Conservation (phyloP, 1,284 basidiomycete species). For the Fomitiporia mediterranea region DNA sequence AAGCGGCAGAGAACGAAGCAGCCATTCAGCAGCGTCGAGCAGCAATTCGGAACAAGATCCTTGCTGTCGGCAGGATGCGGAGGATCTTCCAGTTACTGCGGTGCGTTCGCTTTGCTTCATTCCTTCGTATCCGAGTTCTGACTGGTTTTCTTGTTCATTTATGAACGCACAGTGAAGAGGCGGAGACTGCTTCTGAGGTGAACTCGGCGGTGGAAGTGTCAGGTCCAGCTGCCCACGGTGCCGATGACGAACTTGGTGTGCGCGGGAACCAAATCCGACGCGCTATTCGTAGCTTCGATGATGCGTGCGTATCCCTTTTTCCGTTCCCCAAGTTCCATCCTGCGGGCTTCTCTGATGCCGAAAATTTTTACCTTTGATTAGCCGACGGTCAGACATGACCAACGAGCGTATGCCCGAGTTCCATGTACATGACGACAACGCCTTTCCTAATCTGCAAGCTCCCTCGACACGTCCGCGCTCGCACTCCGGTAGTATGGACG, state of each 20-base stretch:
- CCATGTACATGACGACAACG: conserved; percentile 35
- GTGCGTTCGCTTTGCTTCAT: conserved; percentile 38
- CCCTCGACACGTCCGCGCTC: conserved; percentile 56
- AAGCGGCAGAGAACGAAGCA: conserved; percentile 39
- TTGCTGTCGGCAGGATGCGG: conserved; percentile 92
- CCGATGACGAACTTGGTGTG: conserved; percentile 45
- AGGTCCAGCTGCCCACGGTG: conserved; percentile 27
- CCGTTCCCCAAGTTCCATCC: conserved; percentile 1
- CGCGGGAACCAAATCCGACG: conserved; percentile 65
- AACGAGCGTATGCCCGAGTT: conserved; percentile 88
- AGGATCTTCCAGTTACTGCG: conserved; percentile 85
- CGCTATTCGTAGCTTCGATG: conserved; percentile 85
- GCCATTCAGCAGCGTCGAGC: conserved; percentile 52
- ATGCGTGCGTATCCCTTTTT: conserved; percentile 59
- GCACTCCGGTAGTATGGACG: conserved; percentile 46
- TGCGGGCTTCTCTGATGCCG: conserved; percentile 7
- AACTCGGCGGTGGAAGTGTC: conserved; percentile 40
- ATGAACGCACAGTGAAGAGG: conserved; percentile 68
- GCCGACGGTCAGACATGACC: conserved; percentile 84
- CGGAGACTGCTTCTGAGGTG: conserved; percentile 91
- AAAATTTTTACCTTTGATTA: conserved; percentile 29
- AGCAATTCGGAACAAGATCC: conserved; percentile 93
- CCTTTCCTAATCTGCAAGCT: conserved; percentile 47
- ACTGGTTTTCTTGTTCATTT: background rate
- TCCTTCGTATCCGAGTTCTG: conserved; percentile 10